Conservation (phyloP, 306 rosid species). For the Clitoria ternatea region DNA sequence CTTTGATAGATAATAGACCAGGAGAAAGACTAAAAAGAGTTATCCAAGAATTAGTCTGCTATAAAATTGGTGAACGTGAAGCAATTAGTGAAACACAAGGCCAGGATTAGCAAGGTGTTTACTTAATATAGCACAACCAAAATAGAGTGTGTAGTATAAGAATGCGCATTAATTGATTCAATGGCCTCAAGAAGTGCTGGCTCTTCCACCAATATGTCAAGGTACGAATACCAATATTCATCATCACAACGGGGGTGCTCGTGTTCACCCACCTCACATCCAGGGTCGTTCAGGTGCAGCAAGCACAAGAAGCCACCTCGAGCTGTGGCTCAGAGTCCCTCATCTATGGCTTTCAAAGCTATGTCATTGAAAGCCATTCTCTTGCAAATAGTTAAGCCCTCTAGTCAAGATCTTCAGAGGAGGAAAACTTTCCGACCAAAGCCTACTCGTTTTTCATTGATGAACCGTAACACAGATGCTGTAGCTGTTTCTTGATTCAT, state of each 20-base stretch:
- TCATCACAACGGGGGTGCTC: too few relatives aligned
- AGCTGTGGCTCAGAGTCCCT: background rate
- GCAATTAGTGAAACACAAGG: constrained; percentile 20
- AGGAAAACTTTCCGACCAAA: constrained; percentile 49
- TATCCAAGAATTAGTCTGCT: too few relatives aligned
- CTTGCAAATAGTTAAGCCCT: constrained; percentile 42
- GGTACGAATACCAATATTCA: too few relatives aligned
- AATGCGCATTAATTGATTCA: background rate
- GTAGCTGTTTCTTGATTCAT: constrained; percentile 34
- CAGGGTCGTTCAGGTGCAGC: constrained; percentile 70
- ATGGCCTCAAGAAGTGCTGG: constrained; percentile 40
- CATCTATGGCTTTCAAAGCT: constrained; percentile 8
- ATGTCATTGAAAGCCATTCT: constrained; percentile 41
- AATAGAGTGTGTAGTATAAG: too few relatives aligned
- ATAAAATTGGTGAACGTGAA: constrained; percentile 12
- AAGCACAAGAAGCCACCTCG: constrained; percentile 41
- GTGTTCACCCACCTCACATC: constrained; percentile 64
- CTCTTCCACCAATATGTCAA: too few relatives aligned
- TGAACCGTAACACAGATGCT: constrained; percentile 14
- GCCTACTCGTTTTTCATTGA: constrained; percentile 45
- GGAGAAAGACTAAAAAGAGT: too few relatives aligned
- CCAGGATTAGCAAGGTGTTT: constrained; percentile 2
- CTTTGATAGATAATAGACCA: too few relatives aligned
- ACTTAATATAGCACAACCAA: constrained; percentile 1
- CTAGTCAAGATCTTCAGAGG: constrained; percentile 42